Percentiles rank a stretch among this genome's conserved stretches.
phyloP scores from a whole-genome alignment of 352 stramenopile species.

The Blastocystis sp. region DNA sequence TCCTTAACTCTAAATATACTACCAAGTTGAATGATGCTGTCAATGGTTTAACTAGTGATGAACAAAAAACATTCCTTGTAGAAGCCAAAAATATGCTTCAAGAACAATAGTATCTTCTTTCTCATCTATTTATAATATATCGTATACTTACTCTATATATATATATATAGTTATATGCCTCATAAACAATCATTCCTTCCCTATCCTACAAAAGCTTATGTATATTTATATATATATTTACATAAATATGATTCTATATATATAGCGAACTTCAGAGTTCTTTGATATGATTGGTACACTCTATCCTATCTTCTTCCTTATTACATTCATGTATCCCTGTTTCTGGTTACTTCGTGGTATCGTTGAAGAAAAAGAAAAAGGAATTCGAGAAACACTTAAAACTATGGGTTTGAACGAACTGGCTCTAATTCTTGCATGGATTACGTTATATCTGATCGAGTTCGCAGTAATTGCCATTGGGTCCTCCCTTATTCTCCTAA shows the following conservation, averaged over 20 bases:
- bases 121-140: neutral
- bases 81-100: neutral
- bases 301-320: slow-evolving; percentile 65
- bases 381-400: slow-evolving; percentile 68
- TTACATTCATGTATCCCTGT: slow-evolving; percentile 68
- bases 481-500: slow-evolving; percentile 48
- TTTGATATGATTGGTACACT: slow-evolving; percentile 57
- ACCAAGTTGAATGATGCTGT: too few relatives aligned
- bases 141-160: too few relatives aligned
- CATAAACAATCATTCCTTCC: too few relatives aligned
- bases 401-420: slow-evolving; percentile 61
- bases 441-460: slow-evolving; percentile 61
- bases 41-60: too few relatives aligned
- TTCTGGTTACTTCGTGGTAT: slow-evolving; percentile 64
- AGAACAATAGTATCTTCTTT: neutral
- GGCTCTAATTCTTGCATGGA: slow-evolving; percentile 47
- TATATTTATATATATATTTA: too few relatives aligned
- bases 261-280: slow-evolving; percentile 46
- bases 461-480: slow-evolving; percentile 52
- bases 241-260: too few relatives aligned
- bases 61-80: too few relatives aligned
- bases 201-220: too few relatives aligned
- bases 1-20: too few relatives aligned
- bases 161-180: too few relatives aligned
- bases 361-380: slow-evolving; percentile 67